phyloP scores from a whole-genome alignment of 2,329 filamentous ascomycete species.

The Fusarium sacchari region DNA sequence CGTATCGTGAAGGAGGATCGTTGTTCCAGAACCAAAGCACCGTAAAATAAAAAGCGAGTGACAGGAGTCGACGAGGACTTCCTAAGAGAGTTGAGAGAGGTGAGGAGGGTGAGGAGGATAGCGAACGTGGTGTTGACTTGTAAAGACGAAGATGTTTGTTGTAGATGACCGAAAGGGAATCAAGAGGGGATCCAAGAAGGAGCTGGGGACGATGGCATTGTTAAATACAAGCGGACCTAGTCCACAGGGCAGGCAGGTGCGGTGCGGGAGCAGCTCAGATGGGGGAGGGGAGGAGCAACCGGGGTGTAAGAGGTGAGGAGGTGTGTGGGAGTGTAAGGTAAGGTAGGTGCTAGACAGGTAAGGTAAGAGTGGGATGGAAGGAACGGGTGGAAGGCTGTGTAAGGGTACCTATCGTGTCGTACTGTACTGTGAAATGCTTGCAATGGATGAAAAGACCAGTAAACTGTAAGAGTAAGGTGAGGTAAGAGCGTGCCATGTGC shows the following conservation, averaged over 20 bases:
- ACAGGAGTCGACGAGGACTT: slow-evolving; percentile 81
- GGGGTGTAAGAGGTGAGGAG: slow-evolving; percentile 28
- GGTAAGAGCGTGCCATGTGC: slow-evolving; percentile 28
- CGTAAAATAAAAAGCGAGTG: slow-evolving; percentile 74
- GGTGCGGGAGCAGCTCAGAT: slow-evolving; percentile 32
- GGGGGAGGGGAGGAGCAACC: slow-evolving; percentile 29
- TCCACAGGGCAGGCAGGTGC: neutral
- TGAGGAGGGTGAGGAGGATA: slow-evolving; percentile 52
- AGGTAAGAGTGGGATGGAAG: slow-evolving; percentile 32
- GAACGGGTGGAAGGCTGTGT: slow-evolving; percentile 38
- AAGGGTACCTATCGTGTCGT: slow-evolving; percentile 24
- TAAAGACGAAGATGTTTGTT: slow-evolving; percentile 39
- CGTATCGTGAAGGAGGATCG: slow-evolving; percentile 22
- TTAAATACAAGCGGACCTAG: slow-evolving; percentile 45
- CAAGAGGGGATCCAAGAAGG: slow-evolving; percentile 40
- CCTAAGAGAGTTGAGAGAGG: slow-evolving; percentile 58
- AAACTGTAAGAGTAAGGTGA: slow-evolving; percentile 10
- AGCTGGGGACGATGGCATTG: slow-evolving; percentile 43
- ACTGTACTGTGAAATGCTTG: slow-evolving; percentile 15
- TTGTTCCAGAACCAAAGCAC: slow-evolving; percentile 52
- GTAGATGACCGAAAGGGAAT: slow-evolving; percentile 43
- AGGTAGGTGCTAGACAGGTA: neutral
- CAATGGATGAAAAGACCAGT: neutral
- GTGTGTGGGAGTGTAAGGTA: slow-evolving; percentile 36
- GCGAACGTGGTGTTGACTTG: slow-evolving; percentile 57